Percentiles rank a stretch among this genome's conserved stretches.
Evolutionary conservation across 768 basidiomycete genomes (phyloP).

Genomic region (Kwoniella bestiolae): DNA sequence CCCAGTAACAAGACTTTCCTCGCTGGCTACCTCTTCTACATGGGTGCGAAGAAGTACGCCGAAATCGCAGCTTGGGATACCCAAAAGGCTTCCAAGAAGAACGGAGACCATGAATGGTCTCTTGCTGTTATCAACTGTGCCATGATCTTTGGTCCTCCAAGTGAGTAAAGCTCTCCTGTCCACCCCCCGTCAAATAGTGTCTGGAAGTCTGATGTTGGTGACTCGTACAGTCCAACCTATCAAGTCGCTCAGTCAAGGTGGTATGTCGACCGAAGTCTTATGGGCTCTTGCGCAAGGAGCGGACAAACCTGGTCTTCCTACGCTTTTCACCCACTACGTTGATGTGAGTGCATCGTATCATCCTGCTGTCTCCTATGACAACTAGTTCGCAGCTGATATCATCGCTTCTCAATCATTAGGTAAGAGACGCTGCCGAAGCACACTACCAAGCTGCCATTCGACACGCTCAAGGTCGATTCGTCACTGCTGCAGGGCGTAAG

Average conservation of each 20-base stretch:
- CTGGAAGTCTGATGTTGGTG: no score
- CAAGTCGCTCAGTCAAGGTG: slow-evolving; percentile 22
- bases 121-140: slow-evolving; percentile 39
- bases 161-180: slow-evolving; percentile 7
- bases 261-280: slow-evolving; percentile 34
- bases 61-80: slow-evolving; percentile 46
- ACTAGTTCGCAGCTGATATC: no score
- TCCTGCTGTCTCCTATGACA: no score
- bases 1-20: slow-evolving; percentile 1
- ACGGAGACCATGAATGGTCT: slow-evolving; percentile 19
- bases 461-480: slow-evolving; percentile 36
- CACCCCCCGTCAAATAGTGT: no score
- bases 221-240: slow-evolving; percentile 26
- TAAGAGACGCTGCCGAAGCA: slow-evolving; percentile 42
- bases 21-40: slow-evolving; percentile 22
- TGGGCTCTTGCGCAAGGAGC: slow-evolving; percentile 22
- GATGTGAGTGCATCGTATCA: slow-evolving; percentile 20
- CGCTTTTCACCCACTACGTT: slow-evolving; percentile 29
- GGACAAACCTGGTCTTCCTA: slow-evolving; percentile 14
- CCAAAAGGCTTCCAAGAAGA: slow-evolving; percentile 26
- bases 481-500: slow-evolving; percentile 35
- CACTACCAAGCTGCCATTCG: slow-evolving; percentile 38
- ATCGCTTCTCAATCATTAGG: slow-evolving; percentile 17
- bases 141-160: slow-evolving; percentile 33
- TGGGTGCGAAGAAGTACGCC: slow-evolving; percentile 46